Evolutionary conservation across 2,329 filamentous ascomycete genomes (phyloP).

Genomic region (Apiospora hydei): DNA sequence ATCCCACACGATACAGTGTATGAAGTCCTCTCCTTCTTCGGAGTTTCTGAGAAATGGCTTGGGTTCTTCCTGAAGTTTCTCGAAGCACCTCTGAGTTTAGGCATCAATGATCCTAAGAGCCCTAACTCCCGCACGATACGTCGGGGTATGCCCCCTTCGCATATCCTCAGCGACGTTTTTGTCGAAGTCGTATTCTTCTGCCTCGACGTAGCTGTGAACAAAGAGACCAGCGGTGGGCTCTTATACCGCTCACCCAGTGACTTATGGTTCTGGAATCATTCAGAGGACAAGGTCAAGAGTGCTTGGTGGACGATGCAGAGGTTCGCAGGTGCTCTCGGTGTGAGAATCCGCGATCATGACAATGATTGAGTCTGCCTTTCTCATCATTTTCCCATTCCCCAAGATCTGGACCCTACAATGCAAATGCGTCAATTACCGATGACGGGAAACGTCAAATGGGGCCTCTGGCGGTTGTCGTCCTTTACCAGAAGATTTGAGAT

Average conservation of each 20-base stretch:
- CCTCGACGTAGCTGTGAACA: conserved; percentile 70
- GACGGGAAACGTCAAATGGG: no score
- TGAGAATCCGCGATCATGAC: no score
- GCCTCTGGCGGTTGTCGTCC: no score
- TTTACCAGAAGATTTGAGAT: no score
- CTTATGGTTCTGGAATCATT: conserved; percentile 70
- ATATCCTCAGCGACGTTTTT: conserved; percentile 65
- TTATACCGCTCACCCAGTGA: conserved; percentile 71
- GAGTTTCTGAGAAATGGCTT: conserved; percentile 62
- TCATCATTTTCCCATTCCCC: no score
- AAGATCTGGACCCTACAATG: no score
- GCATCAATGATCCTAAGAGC: no score
- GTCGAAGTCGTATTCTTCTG: conserved; percentile 69
- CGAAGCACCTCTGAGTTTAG: conserved; percentile 66
- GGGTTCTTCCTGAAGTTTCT: conserved; percentile 67
- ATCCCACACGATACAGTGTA: conserved; percentile 64
- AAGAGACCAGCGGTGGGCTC: conserved; percentile 58
- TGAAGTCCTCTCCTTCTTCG: conserved; percentile 64
- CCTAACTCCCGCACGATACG: conserved; percentile 53
- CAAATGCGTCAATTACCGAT: no score
- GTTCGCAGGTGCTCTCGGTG: no score
- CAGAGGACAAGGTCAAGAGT: conserved; percentile 57
- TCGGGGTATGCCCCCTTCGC: conserved; percentile 65
- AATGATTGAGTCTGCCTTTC: no score
- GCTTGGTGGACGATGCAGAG: conserved; percentile 66